phyloP scores from a whole-genome alignment of 768 basidiomycete species.

The Suillus paluster region DNA sequence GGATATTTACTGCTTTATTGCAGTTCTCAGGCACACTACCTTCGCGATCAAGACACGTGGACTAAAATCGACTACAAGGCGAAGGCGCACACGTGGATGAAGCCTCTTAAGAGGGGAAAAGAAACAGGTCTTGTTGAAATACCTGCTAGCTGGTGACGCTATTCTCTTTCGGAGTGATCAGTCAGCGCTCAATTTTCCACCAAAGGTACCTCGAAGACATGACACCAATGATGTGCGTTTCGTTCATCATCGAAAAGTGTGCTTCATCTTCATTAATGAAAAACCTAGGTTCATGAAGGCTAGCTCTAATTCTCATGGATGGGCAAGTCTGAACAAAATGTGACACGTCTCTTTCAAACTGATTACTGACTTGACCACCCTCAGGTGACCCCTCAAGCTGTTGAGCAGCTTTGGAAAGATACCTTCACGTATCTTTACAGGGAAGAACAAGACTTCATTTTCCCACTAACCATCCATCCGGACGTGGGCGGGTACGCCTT shows the following conservation, averaged over 20 bases:
- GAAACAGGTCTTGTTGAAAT: slow-evolving; percentile 63
- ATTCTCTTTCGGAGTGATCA: not conserved
- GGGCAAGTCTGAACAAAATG: slow-evolving; percentile 39
- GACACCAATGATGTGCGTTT: slow-evolving; percentile 64
- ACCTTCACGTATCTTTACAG: slow-evolving; percentile 68
- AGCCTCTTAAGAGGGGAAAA: slow-evolving; percentile 63
- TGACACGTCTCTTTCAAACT: not conserved
- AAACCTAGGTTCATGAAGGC: slow-evolving; percentile 63
- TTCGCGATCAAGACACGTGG: slow-evolving; percentile 69
- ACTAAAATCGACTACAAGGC: slow-evolving; percentile 66
- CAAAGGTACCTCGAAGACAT: slow-evolving; percentile 67
- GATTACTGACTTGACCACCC: not conserved
- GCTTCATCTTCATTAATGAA: slow-evolving; percentile 7
- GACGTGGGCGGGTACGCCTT: slow-evolving; percentile 64
- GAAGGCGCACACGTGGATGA: slow-evolving; percentile 69
- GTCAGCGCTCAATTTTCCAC: not conserved
- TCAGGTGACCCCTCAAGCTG: slow-evolving; percentile 59
- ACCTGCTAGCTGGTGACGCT: slow-evolving; percentile 64
- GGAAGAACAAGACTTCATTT: slow-evolving; percentile 63
- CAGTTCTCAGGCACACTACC: slow-evolving; percentile 64
- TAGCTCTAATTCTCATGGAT: slow-evolving; percentile 68
- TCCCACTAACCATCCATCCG: slow-evolving; percentile 76
- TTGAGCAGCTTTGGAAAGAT: slow-evolving; percentile 75
- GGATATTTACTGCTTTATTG: not conserved
- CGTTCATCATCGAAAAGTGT: not conserved